A percentile compares a stretch with the other conserved stretches of the same genome.
Evolutionary conservation across 1,139 yeast genomes (phyloP).

Genomic region (Geotrichum histeridarum): DNA sequence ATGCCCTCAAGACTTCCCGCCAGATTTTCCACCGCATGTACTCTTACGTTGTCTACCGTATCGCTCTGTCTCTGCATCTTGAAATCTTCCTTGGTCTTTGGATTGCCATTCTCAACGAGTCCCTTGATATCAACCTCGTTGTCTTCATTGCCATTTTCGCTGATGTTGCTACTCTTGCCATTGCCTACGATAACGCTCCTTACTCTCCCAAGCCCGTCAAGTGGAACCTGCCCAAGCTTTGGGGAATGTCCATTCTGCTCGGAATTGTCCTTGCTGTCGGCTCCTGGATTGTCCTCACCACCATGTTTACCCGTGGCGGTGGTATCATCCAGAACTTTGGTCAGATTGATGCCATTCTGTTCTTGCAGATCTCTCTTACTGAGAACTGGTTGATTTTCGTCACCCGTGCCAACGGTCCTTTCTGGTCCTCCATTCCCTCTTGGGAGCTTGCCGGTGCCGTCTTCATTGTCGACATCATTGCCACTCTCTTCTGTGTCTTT

Average conservation of each 20-base stretch:
- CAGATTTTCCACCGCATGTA: constrained; percentile 82
- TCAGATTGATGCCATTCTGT: constrained; percentile 60
- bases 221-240: constrained; percentile 89
- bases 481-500: constrained; percentile 64
- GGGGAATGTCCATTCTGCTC: constrained; percentile 70
- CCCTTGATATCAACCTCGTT: constrained; percentile 61
- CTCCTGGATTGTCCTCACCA: constrained; percentile 68
- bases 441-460: constrained; percentile 74
- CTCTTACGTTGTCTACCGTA: constrained; percentile 75
- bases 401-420: constrained; percentile 75
- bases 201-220: constrained; percentile 94
- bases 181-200: constrained; percentile 87
- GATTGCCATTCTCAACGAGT: constrained; percentile 65
- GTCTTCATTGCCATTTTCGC: constrained; percentile 74
- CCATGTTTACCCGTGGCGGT: constrained; percentile 57
- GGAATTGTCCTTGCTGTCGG: constrained; percentile 65
- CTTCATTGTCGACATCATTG: constrained; percentile 59
- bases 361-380: constrained; percentile 68
- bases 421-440: constrained; percentile 67
- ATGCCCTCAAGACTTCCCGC: constrained; percentile 70
- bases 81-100: constrained; percentile 69
- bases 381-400: constrained; percentile 77
- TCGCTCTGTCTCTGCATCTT: constrained; percentile 67
- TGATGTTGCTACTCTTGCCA: constrained; percentile 72
- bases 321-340: constrained; percentile 72